Evolutionary conservation across 805 yeast species (phyloP), one percentile per base, ranked within the genome.

Genomic region (Nakazawaea molendinolei): DNA sequence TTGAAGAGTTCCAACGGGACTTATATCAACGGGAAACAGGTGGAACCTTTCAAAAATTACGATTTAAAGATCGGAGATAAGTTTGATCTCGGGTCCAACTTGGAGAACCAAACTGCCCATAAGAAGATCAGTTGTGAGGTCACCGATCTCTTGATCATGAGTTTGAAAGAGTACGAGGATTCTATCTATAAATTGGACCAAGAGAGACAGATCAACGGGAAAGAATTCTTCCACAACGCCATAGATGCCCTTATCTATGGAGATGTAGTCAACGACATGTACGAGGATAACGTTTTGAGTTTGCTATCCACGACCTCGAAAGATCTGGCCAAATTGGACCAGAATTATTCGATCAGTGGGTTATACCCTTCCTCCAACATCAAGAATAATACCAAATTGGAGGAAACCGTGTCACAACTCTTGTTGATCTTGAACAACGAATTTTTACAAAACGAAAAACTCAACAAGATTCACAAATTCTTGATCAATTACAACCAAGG

Each of bases 1-100:
- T 70, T 87, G 51, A 86, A 87, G 39, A 82, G 95, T 2, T 83
- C 95, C 17, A 92, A 92, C 58, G 99, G 99, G 8, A 90, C 98
- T 0, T 94, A 82, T 55, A 74, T 92, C 33, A 92, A 92, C 55
- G 85, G 79, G 23, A 66, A 61, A 28, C 78, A 87, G 43, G 67
- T 92, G 8, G 71, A 74, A 27, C 61, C 69, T 12, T 85, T 77
- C 26, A 69, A 67, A 35, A 81, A 76, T 29, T 74, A 73, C 15
- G 85, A 79, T 46, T 58, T 92, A 33, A 69, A 76, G 38, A 66
- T 77, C n/a, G 89, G 85, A 18, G 98, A 92, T 57, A 67, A 74
- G n/a, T 69, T 92, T n/a, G 94, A 90, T 50, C 63, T 92, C 37
- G 99, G 99, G 1, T 86, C 95, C 34, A 95, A 94, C 50, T 84